A percentile compares a stretch with the other conserved stretches of the same genome.
Conservation (phyloP, 495 filamentous ascomycete species). For the Aspergillus incahuasiensis region DNA sequence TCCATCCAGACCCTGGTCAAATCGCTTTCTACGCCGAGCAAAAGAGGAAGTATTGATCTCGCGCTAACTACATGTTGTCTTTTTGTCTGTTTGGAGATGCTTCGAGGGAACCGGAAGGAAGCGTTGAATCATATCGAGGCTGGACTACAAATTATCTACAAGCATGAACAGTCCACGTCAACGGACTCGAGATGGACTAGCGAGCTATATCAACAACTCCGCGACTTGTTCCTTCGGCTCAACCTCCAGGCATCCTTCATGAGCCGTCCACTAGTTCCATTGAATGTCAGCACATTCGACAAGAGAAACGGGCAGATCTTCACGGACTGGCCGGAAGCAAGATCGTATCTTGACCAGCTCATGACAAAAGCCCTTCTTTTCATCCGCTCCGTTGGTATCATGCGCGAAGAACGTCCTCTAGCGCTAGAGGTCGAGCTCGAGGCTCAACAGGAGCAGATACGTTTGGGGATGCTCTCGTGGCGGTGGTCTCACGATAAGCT, state of each 20-base stretch:
- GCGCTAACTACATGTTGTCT: slow-evolving; percentile 25
- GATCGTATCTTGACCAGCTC: slow-evolving; percentile 3
- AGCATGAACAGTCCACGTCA: not conserved
- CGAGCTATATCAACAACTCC: slow-evolving; percentile 11
- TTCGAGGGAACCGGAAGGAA: slow-evolving; percentile 17
- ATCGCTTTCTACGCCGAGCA: slow-evolving; percentile 4
- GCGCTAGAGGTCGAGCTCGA: not conserved
- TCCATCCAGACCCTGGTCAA: slow-evolving; percentile 21
- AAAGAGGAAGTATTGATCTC: slow-evolving; percentile 7
- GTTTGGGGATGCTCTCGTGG: not conserved
- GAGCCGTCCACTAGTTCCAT: slow-evolving; percentile 1
- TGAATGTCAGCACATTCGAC: not conserved
- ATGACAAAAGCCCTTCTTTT: slow-evolving; percentile 14
- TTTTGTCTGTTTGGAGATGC: slow-evolving; percentile 28
- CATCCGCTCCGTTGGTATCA: slow-evolving; percentile 7
- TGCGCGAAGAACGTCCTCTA: not conserved
- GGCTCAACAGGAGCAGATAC: not conserved
- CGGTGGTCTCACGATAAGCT: slow-evolving; percentile 4
- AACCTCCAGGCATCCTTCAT: slow-evolving; percentile 15
- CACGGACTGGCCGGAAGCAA: not conserved
- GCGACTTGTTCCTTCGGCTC: slow-evolving; percentile 4
- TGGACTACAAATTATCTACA: slow-evolving; percentile 13
- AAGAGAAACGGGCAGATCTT: not conserved
- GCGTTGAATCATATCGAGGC: slow-evolving; percentile 21
- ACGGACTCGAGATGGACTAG: not conserved